phyloP scores from a whole-genome alignment of 139 green algal genomes.

The Eudorina sp. region DNA sequence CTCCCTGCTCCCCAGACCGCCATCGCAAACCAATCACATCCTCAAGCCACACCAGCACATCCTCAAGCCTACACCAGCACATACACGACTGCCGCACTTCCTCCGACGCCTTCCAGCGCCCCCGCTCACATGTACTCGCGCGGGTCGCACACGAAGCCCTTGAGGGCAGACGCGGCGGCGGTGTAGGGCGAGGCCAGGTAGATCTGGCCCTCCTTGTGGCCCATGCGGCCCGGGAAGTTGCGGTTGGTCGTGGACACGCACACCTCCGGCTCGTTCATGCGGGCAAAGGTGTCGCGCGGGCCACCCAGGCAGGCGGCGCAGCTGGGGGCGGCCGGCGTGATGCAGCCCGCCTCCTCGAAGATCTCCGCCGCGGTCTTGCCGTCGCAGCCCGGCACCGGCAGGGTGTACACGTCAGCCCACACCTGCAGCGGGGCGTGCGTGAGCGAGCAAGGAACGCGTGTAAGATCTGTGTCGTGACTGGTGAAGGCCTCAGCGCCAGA shows the following conservation, averaged over 20 bases:
- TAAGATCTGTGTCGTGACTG: not conserved
- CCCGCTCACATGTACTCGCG: constrained; percentile 82
- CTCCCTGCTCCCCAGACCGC: too few relatives aligned
- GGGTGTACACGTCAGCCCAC: constrained; percentile 94
- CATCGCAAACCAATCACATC: too few relatives aligned
- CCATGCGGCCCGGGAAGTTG: constrained; percentile 98
- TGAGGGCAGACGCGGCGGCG: constrained; percentile 90
- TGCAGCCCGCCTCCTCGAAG: constrained; percentile 93
- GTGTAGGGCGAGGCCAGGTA: constrained; percentile 96
- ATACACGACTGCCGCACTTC: too few relatives aligned
- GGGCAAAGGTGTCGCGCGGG: constrained; percentile 94
- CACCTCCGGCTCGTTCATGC: constrained; percentile 96
- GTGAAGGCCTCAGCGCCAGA: too few relatives aligned
- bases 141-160: constrained; percentile 88
- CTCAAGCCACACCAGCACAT: too few relatives aligned
- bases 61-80: too few relatives aligned
- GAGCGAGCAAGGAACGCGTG: not conserved
- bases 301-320: constrained; percentile 96
- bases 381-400: constrained; percentile 92
- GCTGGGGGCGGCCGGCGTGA: constrained; percentile 87
- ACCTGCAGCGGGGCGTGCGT: constrained; percentile 72
- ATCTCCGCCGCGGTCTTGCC: constrained; percentile 96
- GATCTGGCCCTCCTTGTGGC: constrained; percentile 96
- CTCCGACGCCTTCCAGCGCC: too few relatives aligned
- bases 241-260: constrained; percentile 97